Base-by-base conservation (phyloP, 2,329 filamentous ascomycete genomes). In the Daldinia eschscholtzii region DNA sequence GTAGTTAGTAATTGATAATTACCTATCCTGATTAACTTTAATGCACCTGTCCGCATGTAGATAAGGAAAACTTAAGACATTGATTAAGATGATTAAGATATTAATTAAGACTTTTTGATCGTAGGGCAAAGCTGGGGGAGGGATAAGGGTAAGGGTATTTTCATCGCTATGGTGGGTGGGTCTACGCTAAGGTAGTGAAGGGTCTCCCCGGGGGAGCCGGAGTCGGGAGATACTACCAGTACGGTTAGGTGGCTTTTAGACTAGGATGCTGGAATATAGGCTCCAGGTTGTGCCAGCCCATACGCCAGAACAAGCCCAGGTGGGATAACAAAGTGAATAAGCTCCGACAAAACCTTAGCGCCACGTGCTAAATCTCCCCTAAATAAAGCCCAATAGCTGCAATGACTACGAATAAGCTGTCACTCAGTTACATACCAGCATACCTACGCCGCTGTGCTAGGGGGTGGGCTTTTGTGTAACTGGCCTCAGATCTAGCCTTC, bases 301-400 rank as follows among this genome's bases (percentile, higher is more conserved):
- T 33, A 4, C 35, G 6, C 33, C 35, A 37, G 35, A 6, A 37
- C 2, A 33, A 33, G 35, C 35, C 10, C 12, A 13, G 13, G 46
- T 50, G 26, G 46, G 46, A 50, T 65, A 41, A 18, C 46, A 30
- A 33, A 15, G 18, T 50, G 60, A 64, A 62, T 64, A 70, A 68
- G 65, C 60, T 71, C 62, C 62, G 52, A 59, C 46, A 28, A 28
- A 44, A 35, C 28, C 56, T 58, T 59, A 37, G 37, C 57, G 68
- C 68, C 68, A 71, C 68, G 68, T 71, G 68, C 68, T 67, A 53
- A 62, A 63, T 50, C 39, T 48, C 28, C 62, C 61, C 60, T 50
- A 67, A 67, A 59, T 64, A 59, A 59, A 61, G 57, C 28, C 57
- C 55, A 44, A 30, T 46, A 33, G 26, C 55, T 52, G 46, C 46